These are phyloP conservation scores for Pugionium cornutum DNA, from an alignment of 345 rosid species.

Conservation along the genomic window DNA sequence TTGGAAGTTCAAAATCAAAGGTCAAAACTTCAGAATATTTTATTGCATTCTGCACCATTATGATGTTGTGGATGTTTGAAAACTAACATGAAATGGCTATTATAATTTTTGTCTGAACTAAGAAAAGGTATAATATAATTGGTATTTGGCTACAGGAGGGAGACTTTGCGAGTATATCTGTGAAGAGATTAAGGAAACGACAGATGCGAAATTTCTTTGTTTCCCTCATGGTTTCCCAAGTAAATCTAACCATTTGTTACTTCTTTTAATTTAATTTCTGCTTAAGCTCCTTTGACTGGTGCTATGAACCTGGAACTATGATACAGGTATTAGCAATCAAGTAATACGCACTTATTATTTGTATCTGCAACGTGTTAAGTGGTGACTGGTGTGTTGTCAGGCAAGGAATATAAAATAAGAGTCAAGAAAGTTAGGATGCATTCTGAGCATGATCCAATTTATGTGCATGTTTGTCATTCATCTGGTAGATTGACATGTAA, in stretches of 20 bases:
- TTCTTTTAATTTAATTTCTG: slow-evolving; percentile 11
- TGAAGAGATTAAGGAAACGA: slow-evolving; percentile 83
- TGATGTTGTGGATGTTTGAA: slow-evolving; percentile 5
- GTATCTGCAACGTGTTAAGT: too few relatives aligned
- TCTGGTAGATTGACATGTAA: too few relatives aligned
- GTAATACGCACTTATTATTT: too few relatives aligned
- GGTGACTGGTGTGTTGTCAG: too few relatives aligned
- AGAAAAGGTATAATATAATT: slow-evolving; percentile 7
- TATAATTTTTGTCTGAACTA: slow-evolving; percentile 8
- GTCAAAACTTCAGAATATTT: slow-evolving; percentile 1
- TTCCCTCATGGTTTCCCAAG: slow-evolving; percentile 96
- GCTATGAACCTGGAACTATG: slow-evolving; percentile 5
- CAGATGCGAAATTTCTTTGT: slow-evolving; percentile 91
- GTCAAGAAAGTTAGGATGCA: too few relatives aligned
- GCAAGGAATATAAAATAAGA: too few relatives aligned
- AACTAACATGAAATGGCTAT: slow-evolving; percentile 1
- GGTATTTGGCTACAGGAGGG: slow-evolving; percentile 63
- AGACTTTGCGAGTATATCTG: slow-evolving; percentile 71
- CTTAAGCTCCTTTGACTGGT: slow-evolving; percentile 7
- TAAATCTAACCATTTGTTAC: slow-evolving; percentile 39
- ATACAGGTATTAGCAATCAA: too few relatives aligned
- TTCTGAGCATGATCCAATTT: too few relatives aligned
- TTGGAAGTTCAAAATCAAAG: slow-evolving; percentile 12
- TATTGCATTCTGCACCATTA: neutral
- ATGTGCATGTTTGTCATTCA: too few relatives aligned